Evolutionary conservation across 805 yeast species (phyloP), one percentile per base, ranked within the genome.

Genomic region (Kuraishia cidri): DNA sequence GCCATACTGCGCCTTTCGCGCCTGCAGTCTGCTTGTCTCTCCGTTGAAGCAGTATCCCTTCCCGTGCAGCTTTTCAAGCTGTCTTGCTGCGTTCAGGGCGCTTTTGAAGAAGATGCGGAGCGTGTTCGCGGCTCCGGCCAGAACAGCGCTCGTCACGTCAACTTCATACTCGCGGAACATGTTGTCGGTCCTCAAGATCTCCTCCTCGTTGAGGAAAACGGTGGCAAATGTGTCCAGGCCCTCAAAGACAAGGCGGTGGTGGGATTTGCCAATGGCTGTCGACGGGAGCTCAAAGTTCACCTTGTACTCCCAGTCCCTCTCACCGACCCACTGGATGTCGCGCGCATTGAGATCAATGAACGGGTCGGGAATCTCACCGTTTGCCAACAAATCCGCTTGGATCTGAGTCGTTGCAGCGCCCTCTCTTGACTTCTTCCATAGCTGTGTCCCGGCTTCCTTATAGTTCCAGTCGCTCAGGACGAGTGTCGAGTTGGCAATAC

Each of bases 1-100:
- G 38, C 68, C 72, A 42, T 69, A 69, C 44, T 67, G 75, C 1
- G 75, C 71, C 42, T 69, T 69, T 39, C 77, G 52, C 12, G 63
- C 59, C 33, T 66, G 60, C 34, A 62, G 46, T 24, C 76, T 51
- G 30, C 58, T 46, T 7, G 61, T 37, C 12, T 68, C 72, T 4
- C 72, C 74, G 37, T 65, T 63, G 44, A 50, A 66, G 12, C 58
- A 54, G 6, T 26, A 32, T 12, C 48, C 38, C 34, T 44, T 45
- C 8, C 58, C 60, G 31, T 52, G 45, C 21, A 48, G 37, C 35
- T 45, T 35, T 31, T 60, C 65, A 27, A 62, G 40, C n/a, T 36
- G 45, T 21, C 65, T 44, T 5, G 60, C 63, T 17, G 44, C 45
- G 7, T 40, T 31, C 29, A 59, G 40, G 1, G 71, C 69, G 33